Percentiles rank a stretch among this genome's conserved stretches.
phyloP scores from a whole-genome alignment of 345 rosid genomes.

The Eucalyptus curtisii region DNA sequence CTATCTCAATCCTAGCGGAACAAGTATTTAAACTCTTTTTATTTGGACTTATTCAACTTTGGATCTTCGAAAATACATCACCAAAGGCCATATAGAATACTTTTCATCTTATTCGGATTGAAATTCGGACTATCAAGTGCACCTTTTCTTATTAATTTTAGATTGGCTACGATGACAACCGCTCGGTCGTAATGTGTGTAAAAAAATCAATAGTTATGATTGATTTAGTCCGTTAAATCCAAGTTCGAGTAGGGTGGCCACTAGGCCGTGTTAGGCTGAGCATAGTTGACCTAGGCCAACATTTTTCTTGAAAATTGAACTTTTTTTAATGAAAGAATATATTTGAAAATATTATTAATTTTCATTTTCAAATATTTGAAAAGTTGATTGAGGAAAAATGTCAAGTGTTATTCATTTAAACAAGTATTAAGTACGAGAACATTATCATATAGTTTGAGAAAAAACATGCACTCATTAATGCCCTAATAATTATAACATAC shows the following conservation, averaged over 20 bases:
- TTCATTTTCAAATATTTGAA: not conserved
- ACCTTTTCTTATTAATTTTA: not conserved
- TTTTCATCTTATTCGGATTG: not conserved
- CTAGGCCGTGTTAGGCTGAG: not conserved
- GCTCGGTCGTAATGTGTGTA: not conserved
- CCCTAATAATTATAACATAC: not conserved
- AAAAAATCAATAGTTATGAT: not conserved
- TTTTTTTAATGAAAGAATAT: not conserved
- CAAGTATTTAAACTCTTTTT: not conserved
- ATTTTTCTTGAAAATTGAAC: not conserved
- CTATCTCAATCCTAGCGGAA: not conserved
- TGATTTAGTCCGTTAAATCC: fast-evolving
- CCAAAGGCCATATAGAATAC: not conserved
- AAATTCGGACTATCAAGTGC: not conserved
- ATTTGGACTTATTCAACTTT: not conserved
- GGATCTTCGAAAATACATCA: not conserved
- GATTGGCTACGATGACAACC: not conserved
- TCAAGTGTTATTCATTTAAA: not conserved
- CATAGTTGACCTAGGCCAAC: not conserved
- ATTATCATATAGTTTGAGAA: not conserved
- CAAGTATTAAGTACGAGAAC: not conserved
- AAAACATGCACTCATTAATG: not conserved
- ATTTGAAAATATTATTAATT: no score
- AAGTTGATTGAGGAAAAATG: not conserved
- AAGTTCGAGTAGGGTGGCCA: not conserved